phyloP scores from a whole-genome alignment of 176 grass and related monocot species.

The Avena insularis region DNA sequence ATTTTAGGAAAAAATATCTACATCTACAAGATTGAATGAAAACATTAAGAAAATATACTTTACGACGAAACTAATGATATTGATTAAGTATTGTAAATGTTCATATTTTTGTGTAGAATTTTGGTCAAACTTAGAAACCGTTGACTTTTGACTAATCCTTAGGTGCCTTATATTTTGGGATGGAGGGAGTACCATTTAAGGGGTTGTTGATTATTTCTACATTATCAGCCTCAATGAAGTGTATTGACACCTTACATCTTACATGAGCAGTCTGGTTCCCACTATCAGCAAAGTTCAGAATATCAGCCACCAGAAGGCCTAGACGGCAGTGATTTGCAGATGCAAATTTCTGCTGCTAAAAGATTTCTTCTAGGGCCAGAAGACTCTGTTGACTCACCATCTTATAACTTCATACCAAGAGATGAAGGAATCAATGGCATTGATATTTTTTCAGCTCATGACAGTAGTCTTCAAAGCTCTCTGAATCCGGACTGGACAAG shows the following conservation, averaged over 20 bases:
- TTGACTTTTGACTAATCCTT: too few relatives aligned
- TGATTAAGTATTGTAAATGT: too few relatives aligned
- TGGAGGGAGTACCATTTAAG: background rate
- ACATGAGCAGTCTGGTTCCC: constrained; percentile 45
- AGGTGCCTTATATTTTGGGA: too few relatives aligned
- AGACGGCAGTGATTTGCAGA: constrained; percentile 57
- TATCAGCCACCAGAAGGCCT: constrained; percentile 46
- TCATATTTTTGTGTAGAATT: too few relatives aligned
- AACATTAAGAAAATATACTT: too few relatives aligned
- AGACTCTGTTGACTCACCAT: constrained; percentile 61
- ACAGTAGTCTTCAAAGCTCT: constrained; percentile 39
- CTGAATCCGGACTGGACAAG: constrained; percentile 62
- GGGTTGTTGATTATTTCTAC: constrained; percentile 9
- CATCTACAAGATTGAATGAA: too few relatives aligned
- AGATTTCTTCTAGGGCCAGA: constrained; percentile 84
- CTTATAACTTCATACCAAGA: constrained; percentile 44
- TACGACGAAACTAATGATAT: too few relatives aligned
- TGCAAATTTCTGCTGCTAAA: constrained; percentile 81
- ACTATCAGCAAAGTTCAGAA: constrained; percentile 51
- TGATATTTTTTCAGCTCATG: constrained; percentile 52
- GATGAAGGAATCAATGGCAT: constrained; percentile 35
- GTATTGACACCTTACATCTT: constrained; percentile 48
- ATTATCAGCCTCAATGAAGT: constrained; percentile 34
- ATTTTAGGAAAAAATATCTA: too few relatives aligned
- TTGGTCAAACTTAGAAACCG: too few relatives aligned